These are phyloP conservation scores for Nitzschia sp. DNA, from an alignment of 108 stramenopile genomes.

Conservation along the genomic window DNA sequence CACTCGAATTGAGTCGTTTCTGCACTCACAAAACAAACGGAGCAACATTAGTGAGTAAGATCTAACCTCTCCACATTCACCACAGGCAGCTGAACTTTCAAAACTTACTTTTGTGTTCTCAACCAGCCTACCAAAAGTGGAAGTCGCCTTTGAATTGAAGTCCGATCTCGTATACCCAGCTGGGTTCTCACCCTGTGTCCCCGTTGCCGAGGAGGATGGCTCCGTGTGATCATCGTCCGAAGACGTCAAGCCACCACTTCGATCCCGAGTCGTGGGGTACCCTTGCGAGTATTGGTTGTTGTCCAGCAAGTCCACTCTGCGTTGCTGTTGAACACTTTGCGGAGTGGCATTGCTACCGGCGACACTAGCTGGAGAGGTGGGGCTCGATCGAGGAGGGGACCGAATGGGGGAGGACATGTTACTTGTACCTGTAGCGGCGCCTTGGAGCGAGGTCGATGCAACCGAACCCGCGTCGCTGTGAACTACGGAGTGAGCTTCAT, in stretches of 20 bases:
- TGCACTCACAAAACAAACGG: conserved; percentile 10
- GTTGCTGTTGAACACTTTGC: background rate
- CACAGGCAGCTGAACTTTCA: too few relatives aligned
- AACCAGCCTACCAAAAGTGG: conserved; percentile 33
- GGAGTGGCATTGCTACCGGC: background rate
- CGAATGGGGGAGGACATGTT: conserved; percentile 2
- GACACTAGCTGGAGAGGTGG: background rate
- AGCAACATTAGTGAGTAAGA: background rate
- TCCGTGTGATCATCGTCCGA: conserved; percentile 39
- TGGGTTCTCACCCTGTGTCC: conserved; percentile 2
- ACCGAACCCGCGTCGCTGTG: conserved; percentile 9
- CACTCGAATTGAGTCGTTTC: conserved; percentile 7
- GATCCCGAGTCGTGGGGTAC: conserved; percentile 4
- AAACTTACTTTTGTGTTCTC: conserved; percentile 27
- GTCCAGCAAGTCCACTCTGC: conserved; percentile 9
- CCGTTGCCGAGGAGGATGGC: conserved; percentile 29
- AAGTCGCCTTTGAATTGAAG: conserved; percentile 11
- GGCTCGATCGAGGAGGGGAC: background rate
- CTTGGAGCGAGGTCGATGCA: conserved; percentile 5
- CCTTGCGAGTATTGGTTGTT: background rate
- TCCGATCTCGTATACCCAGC: conserved; percentile 22
- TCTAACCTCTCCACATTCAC: background rate
- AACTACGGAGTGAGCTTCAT: background rate
- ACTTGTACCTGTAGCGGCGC: too few relatives aligned
- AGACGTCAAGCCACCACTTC: conserved; percentile 4